Evolutionary conservation across 495 filamentous ascomycete species (phyloP).

Genomic region (Pyrenopolyporus hunteri): DNA sequence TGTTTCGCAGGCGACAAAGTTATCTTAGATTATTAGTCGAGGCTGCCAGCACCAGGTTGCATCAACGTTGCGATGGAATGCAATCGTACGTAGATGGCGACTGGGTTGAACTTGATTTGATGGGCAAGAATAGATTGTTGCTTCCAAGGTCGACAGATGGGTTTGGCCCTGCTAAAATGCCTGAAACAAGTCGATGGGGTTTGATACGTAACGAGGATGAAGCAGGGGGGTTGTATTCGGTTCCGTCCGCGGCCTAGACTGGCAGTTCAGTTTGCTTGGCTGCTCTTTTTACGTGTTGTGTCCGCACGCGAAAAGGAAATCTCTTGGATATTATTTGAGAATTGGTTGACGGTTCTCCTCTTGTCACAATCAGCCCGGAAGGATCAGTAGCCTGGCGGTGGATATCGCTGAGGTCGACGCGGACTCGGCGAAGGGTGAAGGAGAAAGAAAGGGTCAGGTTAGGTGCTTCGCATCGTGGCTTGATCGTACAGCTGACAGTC

Average conservation of each 20-base stretch:
- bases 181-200: constrained; percentile 55
- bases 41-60: constrained; percentile 14
- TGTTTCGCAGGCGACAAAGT: constrained; percentile 15
- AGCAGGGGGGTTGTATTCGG: constrained; percentile 32
- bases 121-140: constrained; percentile 19
- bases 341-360: background rate
- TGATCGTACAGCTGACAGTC: constrained; percentile 1
- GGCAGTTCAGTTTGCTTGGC: constrained; percentile 13
- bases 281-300: constrained; percentile 7
- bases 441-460: background rate
- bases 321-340: constrained; percentile 10
- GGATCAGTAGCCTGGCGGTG: constrained; percentile 10
- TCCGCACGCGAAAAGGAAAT: constrained; percentile 6
- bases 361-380: constrained; percentile 12
- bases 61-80: constrained; percentile 10
- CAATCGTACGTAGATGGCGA: background rate
- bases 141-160: constrained; percentile 20
- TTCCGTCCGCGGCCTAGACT: constrained; percentile 25
- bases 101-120: background rate
- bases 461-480: constrained; percentile 18
- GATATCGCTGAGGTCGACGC: constrained; percentile 2
- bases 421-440: constrained; percentile 18
- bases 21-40: constrained; percentile 6
- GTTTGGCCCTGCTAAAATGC: constrained; percentile 44
- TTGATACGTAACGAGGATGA: constrained; percentile 43